Base-by-base conservation (phyloP, 306 rosid species). In the Trifolium subterraneum region DNA sequence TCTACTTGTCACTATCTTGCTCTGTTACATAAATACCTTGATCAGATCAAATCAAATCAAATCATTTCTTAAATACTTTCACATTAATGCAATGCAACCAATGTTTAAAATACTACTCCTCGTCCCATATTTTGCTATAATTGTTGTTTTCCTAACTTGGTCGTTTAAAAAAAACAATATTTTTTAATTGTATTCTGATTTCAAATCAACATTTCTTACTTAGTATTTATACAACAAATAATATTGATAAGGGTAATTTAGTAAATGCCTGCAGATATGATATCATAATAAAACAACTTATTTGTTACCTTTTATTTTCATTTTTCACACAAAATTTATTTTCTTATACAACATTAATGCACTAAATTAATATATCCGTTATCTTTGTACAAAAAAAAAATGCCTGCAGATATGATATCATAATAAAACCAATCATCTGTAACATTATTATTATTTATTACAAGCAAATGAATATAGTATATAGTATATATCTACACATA, bases 1-100 rank as follows among this genome's bases (percentile, higher is more conserved):
- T 88, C 33, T 22, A 79, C 55, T 86, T 90, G 88, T 88, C 93
- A 78, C 85, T 81, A 81, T 87, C 89, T 78, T 71, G 78, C 48
- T 72, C 70, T 79, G 62, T 36, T 78, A 80, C 78, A 78, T 29
- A 29, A 29, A 29, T 35, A 66, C 76, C 68, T 70, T 64, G 10
- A 22, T 22, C 25, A 22, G n/a, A n/a, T n/a, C n/a, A n/a, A n/a
- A 64, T 64, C 69, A 67, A 86, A 81, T 75, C 81, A 78, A 83
- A 64, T 63, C 9, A 10, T 62, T 64, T 56, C 75, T 78, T 41
- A 73, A 60, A 71, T 33, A 56, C 38, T 19, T 3, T 42, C 10
- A 6, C 3, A 44, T 44, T 54, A 61, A 62, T 65, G 7, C 7
- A 68, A 33, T 29, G 33, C 33, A 29, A 29, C 33, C 2, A 22